A percentile compares a stretch with the other conserved stretches of the same genome.
Evolutionary conservation across 2,329 filamentous ascomycete species (phyloP).

Genomic region (Fusarium citri): DNA sequence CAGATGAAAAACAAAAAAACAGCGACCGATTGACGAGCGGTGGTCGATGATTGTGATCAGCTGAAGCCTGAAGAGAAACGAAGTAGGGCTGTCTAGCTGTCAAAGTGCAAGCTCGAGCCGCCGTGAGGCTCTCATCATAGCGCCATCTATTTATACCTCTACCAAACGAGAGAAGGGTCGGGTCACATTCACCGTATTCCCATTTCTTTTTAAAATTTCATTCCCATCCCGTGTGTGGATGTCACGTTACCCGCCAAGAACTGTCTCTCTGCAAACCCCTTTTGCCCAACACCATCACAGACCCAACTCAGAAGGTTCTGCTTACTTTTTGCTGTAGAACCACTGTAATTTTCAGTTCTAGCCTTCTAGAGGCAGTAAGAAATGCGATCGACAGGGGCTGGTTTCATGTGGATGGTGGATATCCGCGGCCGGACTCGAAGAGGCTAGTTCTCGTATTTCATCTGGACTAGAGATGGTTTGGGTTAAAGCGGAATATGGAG

Average conservation of each 20-base stretch:
- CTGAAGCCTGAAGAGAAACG: not conserved
- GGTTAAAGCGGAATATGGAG: not conserved
- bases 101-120: not conserved
- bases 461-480: not conserved
- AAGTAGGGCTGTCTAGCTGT: constrained; percentile 6
- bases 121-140: not conserved
- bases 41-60: not conserved
- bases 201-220: not conserved
- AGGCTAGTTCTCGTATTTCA: constrained; percentile 20
- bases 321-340: not conserved
- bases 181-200: constrained; percentile 3
- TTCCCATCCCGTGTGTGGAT: not conserved
- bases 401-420: constrained; percentile 23
- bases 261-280: constrained; percentile 1
- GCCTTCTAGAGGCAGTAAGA: constrained; percentile 5
- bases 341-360: not conserved
- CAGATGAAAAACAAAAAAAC: not conserved
- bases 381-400: constrained; percentile 20
- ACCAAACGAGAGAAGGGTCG: not conserved
- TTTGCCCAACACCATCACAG: constrained; percentile 2
- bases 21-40: not conserved
- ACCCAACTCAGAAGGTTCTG: constrained; percentile 3
- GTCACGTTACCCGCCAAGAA: constrained; percentile 5
- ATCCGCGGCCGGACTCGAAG: not conserved
- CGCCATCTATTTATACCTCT: not conserved